A percentile compares a stretch with the other conserved stretches of the same genome.
Evolutionary conservation across 345 rosid genomes (phyloP).

Genomic region (Lenwebbia sp.): DNA sequence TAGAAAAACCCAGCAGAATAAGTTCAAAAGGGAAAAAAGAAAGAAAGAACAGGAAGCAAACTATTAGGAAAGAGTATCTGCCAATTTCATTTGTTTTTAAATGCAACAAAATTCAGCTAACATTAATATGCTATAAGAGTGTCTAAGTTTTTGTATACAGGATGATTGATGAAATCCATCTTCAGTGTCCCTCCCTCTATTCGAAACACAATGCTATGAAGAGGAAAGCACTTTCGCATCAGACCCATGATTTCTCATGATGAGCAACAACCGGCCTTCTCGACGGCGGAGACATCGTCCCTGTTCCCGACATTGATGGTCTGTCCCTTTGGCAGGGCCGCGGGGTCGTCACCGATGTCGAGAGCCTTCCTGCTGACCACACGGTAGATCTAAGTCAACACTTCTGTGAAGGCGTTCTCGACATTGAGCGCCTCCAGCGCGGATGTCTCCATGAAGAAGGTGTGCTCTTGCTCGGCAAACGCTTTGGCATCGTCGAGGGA

Average conservation of each 20-base stretch:
- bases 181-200: not conserved
- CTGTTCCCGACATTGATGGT: constrained; percentile 48
- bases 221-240: not conserved
- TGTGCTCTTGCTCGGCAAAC: constrained; percentile 66
- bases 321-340: constrained; percentile 79
- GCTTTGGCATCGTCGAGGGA: constrained; percentile 51
- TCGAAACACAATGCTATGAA: not conserved
- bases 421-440: constrained; percentile 81
- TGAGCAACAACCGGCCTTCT: constrained; percentile 74
- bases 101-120: not conserved
- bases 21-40: not conserved
- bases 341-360: constrained; percentile 70
- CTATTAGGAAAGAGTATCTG: not conserved
- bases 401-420: constrained; percentile 77
- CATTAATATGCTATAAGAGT: not conserved
- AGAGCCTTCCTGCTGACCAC: constrained; percentile 81
- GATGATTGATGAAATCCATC: not conserved
- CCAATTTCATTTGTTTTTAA: not conserved
- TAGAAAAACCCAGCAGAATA: not conserved
- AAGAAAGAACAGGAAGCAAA: not conserved
- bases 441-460: constrained; percentile 81
- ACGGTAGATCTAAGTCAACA: constrained; percentile 63
- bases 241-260: constrained; percentile 1
- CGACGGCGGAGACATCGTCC: constrained; percentile 80
- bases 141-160: not conserved